Conservation (phyloP, 192 early-diverging fungal genomes). For the Rhizoclosmatium sp. region DNA sequence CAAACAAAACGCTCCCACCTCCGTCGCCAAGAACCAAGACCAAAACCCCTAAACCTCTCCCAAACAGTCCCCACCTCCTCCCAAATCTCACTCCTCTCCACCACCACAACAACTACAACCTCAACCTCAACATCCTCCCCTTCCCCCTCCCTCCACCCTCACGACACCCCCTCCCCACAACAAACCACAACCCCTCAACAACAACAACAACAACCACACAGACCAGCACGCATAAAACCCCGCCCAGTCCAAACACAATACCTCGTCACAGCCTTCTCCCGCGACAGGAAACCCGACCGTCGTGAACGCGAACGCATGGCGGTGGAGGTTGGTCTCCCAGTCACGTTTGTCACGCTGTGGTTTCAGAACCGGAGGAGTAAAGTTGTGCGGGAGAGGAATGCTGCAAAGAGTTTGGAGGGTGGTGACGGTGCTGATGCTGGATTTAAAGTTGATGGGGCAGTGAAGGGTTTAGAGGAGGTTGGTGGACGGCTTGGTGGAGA, state of each 20-base stretch:
- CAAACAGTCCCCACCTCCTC: neutral
- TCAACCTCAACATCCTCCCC: neutral
- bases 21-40: neutral
- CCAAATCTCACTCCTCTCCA: neutral
- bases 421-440: no score
- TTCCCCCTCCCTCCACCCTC: neutral
- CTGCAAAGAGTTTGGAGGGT: no score
- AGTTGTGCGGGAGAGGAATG: neutral
- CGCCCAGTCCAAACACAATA: conserved; percentile 17
- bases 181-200: neutral
- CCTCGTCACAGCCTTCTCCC: neutral
- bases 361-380: conserved; percentile 25
- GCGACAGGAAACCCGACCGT: neutral
- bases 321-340: neutral
- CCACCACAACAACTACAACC: neutral
- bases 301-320: neutral
- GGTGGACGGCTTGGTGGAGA: no score
- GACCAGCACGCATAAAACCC: conserved; percentile 24
- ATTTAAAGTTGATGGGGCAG: no score
- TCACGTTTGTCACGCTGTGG: conserved; percentile 30
- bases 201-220: neutral
- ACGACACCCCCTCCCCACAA: neutral
- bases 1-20: neutral
- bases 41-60: neutral
- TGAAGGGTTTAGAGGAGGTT: no score